These are phyloP conservation scores for Parascedosporium putredinis DNA, from an alignment of 2,329 filamentous ascomycete species.

Conservation along the genomic window DNA sequence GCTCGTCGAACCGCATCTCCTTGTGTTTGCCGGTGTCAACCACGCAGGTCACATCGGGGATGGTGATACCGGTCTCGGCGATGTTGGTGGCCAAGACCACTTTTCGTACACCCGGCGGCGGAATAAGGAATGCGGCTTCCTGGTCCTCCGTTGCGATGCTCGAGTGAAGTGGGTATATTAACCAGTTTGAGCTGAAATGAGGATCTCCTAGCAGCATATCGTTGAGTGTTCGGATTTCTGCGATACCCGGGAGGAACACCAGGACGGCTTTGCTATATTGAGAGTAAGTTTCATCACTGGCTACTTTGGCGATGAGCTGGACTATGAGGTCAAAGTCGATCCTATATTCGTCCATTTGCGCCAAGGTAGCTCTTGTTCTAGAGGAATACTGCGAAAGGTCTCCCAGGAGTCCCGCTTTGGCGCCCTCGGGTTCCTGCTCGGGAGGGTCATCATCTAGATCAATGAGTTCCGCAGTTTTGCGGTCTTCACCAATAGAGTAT, in stretches of 20 bases:
- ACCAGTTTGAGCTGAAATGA: conserved; percentile 66
- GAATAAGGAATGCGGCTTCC: conserved; percentile 81
- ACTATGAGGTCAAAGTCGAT: conserved; percentile 84
- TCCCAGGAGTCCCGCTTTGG: conserved; percentile 41
- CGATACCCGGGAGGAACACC: conserved; percentile 91
- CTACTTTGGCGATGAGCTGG: conserved; percentile 66
- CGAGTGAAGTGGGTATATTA: conserved; percentile 83
- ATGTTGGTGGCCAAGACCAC: conserved; percentile 97
- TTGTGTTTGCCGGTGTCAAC: conserved; percentile 95
- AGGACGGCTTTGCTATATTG: conserved; percentile 81
- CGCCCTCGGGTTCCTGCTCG: conserved; percentile 36
- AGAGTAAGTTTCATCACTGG: conserved; percentile 53
- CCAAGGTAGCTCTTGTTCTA: conserved; percentile 63
- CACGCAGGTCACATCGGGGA: conserved; percentile 94
- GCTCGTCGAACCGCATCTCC: conserved; percentile 94
- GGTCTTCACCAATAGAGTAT: conserved; percentile 49
- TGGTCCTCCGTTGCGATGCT: conserved; percentile 95
- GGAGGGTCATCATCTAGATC: conserved; percentile 53
- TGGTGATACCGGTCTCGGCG: conserved; percentile 96
- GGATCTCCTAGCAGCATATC: conserved; percentile 72
- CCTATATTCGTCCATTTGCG: conserved; percentile 77
- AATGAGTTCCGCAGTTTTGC: conserved; percentile 25
- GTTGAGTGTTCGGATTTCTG: conserved; percentile 81
- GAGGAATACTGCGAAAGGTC: conserved; percentile 64
- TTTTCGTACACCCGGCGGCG: conserved; percentile 73